Base-by-base conservation (phyloP, 83 land plant species). In the Picea engelmannii region DNA sequence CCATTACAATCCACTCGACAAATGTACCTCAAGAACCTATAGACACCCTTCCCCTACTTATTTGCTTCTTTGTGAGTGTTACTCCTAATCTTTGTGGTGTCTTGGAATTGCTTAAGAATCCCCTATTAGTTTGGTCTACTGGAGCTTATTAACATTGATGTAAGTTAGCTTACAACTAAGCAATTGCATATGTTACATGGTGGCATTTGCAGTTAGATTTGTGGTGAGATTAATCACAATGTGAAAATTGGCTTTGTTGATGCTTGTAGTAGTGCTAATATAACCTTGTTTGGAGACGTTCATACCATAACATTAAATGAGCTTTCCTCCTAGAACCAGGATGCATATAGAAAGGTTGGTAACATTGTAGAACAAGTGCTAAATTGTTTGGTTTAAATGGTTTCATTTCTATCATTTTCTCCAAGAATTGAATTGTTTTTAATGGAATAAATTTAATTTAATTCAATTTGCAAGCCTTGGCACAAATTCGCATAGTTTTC, bases 141-240 rank as follows among this genome's bases (percentile, higher is more conserved):
- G 18, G 4, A 16, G 12, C 7, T 63, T 83, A 42, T 42, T 42
- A 42, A 42, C 44, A 5, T 42, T 42, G 44, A 42, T 42, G 44
- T 42, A 42, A 4, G 5, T 2, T 3, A 4, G 4, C 6, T 42
- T 6, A 6, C 86, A 97, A 98, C 78, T 92, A 87, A 96, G 99
- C 63, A 96, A 97, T 82, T 97, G 92, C 85, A 81, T 93, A 6
- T 98, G 95, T 68, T 95, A 97, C 87, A 92, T 97, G 95, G 99
- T 96, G 10, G 93, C 98, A 44, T 97, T 97, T 80, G 90, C 93
- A 42, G 86, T 98, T 8, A 96, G 99, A 35, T 97, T 97, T 82
- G 95, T 92, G 12, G 99, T 96, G 80, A 98, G 99, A 11, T 96
- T 96, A 85, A 90, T 94, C 12, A 95, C 98, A 16, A 98, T 92